A percentile compares a stretch with the other conserved stretches of the same genome.
phyloP scores from a whole-genome alignment of 225 moss, liverwort and hornwort species.

The Sphagnum contortum region DNA sequence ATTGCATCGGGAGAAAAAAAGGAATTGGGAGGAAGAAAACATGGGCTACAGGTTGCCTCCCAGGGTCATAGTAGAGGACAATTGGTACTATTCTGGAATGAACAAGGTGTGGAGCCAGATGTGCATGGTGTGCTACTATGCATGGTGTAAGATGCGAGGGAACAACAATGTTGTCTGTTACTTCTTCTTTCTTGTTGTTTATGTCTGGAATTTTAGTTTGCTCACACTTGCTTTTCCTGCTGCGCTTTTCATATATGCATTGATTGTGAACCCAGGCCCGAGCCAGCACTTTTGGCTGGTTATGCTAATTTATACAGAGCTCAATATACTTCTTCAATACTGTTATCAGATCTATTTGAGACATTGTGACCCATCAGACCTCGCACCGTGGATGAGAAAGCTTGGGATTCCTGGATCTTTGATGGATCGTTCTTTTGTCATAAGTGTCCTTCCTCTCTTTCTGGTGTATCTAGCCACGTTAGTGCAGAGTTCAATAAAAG shows the following conservation, averaged over 20 bases:
- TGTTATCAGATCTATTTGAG: conserved; percentile 24
- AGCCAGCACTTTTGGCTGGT: conserved; percentile 32
- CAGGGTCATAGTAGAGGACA: conserved; percentile 1
- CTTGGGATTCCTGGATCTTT: conserved; percentile 25
- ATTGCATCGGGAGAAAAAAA: not conserved
- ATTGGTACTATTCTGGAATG: conserved; percentile 9
- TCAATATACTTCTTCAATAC: conserved; percentile 34
- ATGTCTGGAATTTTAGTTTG: conserved; percentile 37
- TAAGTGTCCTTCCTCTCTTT: conserved; percentile 36
- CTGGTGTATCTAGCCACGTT: conserved; percentile 32
- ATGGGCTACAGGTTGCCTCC: too few relatives aligned
- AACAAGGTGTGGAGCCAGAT: conserved; percentile 21
- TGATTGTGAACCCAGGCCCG: conserved; percentile 38
- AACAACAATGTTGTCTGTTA: conserved; percentile 38
- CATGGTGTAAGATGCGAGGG: conserved; percentile 23
- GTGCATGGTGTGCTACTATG: conserved; percentile 26
- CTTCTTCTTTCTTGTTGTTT: conserved; percentile 31
- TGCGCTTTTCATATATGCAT: conserved; percentile 27
- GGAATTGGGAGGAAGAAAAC: conserved; percentile 8
- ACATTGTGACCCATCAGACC: conserved; percentile 13
- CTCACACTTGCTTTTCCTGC: conserved; percentile 32
- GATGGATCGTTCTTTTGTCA: conserved; percentile 26
- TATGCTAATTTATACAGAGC: conserved; percentile 43
- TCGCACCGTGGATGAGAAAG: conserved; percentile 22
- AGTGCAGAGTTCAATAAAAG: conserved; percentile 39